Evolutionary conservation across 83 land plant genomes (phyloP).

Genomic region (Picea mariana): DNA sequence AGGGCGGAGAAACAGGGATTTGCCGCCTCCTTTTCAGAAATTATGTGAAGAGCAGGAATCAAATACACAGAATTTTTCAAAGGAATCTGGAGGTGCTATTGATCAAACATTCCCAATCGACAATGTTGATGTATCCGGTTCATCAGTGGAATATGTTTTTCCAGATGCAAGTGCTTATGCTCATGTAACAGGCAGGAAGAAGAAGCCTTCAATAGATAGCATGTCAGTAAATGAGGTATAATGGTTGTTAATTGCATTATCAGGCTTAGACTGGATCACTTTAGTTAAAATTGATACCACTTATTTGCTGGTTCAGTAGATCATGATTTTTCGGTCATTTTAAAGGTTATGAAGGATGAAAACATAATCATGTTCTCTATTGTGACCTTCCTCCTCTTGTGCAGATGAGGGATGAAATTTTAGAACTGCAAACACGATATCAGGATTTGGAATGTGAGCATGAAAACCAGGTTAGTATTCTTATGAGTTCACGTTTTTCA

Average conservation of each 20-base stretch:
- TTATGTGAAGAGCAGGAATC: conserved; percentile 21
- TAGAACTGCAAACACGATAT: conserved; percentile 36
- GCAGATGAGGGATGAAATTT: conserved; percentile 34
- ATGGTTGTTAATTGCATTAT: neutral
- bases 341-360: neutral
- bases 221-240: conserved; percentile 15
- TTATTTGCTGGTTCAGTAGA: neutral
- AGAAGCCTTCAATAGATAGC: conserved; percentile 14
- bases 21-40: conserved; percentile 18
- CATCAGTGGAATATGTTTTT: conserved; percentile 20
- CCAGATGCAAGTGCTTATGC: conserved; percentile 47
- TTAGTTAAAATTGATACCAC: neutral
- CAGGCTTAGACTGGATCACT: neutral
- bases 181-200: conserved; percentile 52
- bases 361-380: neutral
- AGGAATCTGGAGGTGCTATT: conserved; percentile 10
- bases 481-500: neutral
- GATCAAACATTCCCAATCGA: conserved; percentile 8
- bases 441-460: conserved; percentile 38
- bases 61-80: neutral
- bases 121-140: neutral
- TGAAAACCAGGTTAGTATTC: conserved; percentile 43
- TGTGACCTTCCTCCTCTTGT: neutral
- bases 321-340: neutral
- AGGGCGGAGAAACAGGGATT: neutral